Conservation (phyloP, 2,329 filamentous ascomycete species). For the Purpureocillium lavendulum region DNA sequence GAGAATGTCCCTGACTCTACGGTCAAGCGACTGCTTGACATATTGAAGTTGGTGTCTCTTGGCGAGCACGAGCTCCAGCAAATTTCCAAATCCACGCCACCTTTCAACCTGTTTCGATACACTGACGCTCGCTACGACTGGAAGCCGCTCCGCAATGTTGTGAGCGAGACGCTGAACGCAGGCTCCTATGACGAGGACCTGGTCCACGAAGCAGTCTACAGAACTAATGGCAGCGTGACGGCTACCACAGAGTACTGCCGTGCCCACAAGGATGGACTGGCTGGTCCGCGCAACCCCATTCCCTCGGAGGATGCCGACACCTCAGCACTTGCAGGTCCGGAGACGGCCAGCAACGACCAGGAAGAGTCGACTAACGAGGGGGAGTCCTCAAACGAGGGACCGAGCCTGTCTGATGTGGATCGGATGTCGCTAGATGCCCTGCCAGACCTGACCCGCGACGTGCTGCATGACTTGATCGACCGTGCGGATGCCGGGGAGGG, state of each 20-base stretch:
- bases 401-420: constrained; percentile 21
- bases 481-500: constrained; percentile 7
- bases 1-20: constrained; percentile 73
- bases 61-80: constrained; percentile 67
- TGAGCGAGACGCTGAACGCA: constrained; percentile 22
- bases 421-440: constrained; percentile 28
- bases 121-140: constrained; percentile 38
- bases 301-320: constrained; percentile 48
- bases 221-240: constrained; percentile 59
- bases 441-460: constrained; percentile 18
- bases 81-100: constrained; percentile 41
- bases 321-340: constrained; percentile 18
- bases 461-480: constrained; percentile 18
- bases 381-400: constrained; percentile 12
- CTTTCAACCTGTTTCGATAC: constrained; percentile 34
- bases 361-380: constrained; percentile 12
- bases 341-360: constrained; percentile 11
- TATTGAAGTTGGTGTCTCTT: constrained; percentile 68
- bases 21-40: constrained; percentile 72
- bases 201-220: constrained; percentile 71
- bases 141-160: constrained; percentile 20
- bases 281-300: constrained; percentile 58
- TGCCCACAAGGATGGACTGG: constrained; percentile 48
- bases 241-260: constrained; percentile 68
- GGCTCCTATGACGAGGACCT: constrained; percentile 48